These are phyloP conservation scores for Acanthamoeba royreba DNA, from an alignment of 208 protist species.

Conservation along the genomic window DNA sequence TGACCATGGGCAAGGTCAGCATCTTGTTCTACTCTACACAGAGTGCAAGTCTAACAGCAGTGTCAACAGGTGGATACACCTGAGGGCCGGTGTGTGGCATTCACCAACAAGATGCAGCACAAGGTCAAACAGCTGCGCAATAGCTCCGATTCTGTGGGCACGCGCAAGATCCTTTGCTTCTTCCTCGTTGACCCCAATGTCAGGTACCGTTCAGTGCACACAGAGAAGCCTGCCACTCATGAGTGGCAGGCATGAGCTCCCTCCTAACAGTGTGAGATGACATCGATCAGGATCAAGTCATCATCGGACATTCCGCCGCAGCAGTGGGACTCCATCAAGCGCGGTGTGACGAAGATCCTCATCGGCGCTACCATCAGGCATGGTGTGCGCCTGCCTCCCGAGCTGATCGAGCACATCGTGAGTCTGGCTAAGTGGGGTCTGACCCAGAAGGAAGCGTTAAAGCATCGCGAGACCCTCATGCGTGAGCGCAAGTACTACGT, in stretches of 20 bases:
- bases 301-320: constrained; percentile 39
- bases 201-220: no score
- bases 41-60: background rate
- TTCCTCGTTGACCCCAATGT: constrained; percentile 62
- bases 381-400: background rate
- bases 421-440: constrained; percentile 7
- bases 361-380: no score
- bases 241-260: no score
- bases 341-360: background rate
- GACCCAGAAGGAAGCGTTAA: constrained; percentile 2
- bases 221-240: no score
- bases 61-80: constrained; percentile 17
- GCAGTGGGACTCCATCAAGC: background rate
- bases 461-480: constrained; percentile 64
- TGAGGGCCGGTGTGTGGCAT: constrained; percentile 59
- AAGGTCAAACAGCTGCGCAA: constrained; percentile 38
- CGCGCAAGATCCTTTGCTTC: constrained; percentile 65
- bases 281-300: constrained; percentile 4
- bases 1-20: background rate
- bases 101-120: constrained; percentile 66
- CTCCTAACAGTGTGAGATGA: no score
- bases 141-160: background rate
- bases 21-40: background rate
- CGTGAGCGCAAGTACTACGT: no score
- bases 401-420: constrained; percentile 40